Evolutionary conservation across 1,284 basidiomycete species (phyloP), one percentile per base, ranked within the genome.

Genomic region (Flammula alnicola): DNA sequence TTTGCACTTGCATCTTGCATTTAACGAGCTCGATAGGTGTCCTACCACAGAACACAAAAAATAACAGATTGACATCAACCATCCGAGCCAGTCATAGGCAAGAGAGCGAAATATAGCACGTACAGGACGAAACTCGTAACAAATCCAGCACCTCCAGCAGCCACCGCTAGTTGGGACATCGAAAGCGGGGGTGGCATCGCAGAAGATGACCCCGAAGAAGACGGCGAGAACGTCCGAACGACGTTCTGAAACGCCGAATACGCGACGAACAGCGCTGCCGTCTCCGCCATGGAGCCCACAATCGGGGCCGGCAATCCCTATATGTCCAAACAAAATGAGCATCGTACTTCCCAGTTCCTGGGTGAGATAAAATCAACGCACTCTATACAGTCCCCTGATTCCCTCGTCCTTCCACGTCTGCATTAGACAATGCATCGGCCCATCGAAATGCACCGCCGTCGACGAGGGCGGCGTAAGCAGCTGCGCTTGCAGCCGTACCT

Each of bases 1-100:
- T 90, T 68, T 98, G 95, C 1, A 98, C 96, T 74, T 99, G 96
- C 94, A 98, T 96, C 65, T 93, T 91, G 73, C 95, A 98, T 73
- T 98, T 98, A 56, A 98, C 84, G 50, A 98, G 87, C 68, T 98
- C 95, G 58, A 98, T 89, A 0, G 95, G 95, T 0, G 95, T 98
- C 25, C 91, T 93, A 35, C n/a, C n/a, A n/a, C n/a, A n/a, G n/a
- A n/a, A n/a, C n/a, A n/a, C n/a, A n/a, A n/a, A n/a, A n/a, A n/a
- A n/a, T n/a, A 19, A 39, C 9, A 9, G 19, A 8, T 9, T 8
- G 17, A 25, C n/a, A n/a, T n/a, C n/a, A n/a, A n/a, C n/a, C n/a
- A n/a, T n/a, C n/a, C n/a, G n/a, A n/a, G n/a, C n/a, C n/a, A n/a
- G n/a, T n/a, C n/a, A n/a, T n/a, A n/a, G n/a, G n/a, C n/a, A n/a